Base-by-base conservation (phyloP, 345 rosid species). In the Brassica rapa region DNA sequence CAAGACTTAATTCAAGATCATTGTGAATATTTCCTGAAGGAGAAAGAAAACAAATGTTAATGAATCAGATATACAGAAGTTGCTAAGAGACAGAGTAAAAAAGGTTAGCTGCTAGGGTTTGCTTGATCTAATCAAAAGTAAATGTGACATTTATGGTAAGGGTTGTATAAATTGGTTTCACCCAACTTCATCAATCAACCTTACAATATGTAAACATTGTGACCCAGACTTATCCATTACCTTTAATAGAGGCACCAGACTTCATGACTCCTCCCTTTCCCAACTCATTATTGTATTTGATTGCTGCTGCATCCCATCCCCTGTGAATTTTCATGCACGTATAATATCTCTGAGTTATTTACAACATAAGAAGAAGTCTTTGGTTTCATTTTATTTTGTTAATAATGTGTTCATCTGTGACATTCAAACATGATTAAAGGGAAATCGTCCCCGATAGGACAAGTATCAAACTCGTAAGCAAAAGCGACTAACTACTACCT, bases 1-100 rank as follows among this genome's bases (percentile, higher is more conserved):
- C 94, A 84, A 94, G 85, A 83, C 88, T 92, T 77, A 94, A 85
- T 78, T 89, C 92, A 81, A 94, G 93, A 82, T 92, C 74, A 8
- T 41, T 86, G 64, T 82, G 77, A 57, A 2, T 14, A 46, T 29
- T 66, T 72, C 68, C 84, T 81, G 24, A 5, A 0, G 30, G 30
- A 27, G 3, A 69, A 37, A 30, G 8, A 2, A 19, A 64, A 24
- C 15, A 24, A 12, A 43, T 37, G 43, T 59, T 41, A 15, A 39
- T 27, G 24, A 24, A 57, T 41, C 9, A 24, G 3, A 24, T 25
- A 60, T 5, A 33, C 56, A 19, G 32, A 25, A 70, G 60, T 64
- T 55, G 51, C 71, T 64, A 51, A 10, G 5, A 6, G 39, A 46
- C 29, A 62, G 3, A 35, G 9, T 1, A 1, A 25, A 21, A 37